phyloP scores from a whole-genome alignment of 768 basidiomycete genomes.

The Suillus occidentalis region DNA sequence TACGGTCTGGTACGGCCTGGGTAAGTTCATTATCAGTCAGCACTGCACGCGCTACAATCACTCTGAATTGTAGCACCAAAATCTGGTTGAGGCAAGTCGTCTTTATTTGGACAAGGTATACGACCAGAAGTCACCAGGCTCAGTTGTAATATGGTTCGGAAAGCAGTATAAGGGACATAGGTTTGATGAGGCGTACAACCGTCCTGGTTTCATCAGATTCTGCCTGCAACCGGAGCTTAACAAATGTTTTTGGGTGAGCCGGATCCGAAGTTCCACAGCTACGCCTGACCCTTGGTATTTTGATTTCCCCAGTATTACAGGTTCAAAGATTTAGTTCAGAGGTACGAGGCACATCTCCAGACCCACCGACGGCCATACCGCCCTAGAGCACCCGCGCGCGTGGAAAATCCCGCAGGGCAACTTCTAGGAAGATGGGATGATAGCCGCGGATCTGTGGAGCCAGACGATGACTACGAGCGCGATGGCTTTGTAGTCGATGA shows the following conservation, averaged over 20 bases:
- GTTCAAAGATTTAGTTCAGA: conserved; percentile 1
- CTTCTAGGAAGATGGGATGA: conserved; percentile 4
- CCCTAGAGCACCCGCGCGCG: background rate
- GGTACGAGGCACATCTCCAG: background rate
- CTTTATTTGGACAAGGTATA: conserved; percentile 17
- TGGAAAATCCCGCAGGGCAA: conserved; percentile 4
- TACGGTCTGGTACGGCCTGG: conserved; percentile 2
- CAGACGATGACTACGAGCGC: background rate
- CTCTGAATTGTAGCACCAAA: conserved; percentile 13
- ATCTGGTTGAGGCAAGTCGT: conserved; percentile 15
- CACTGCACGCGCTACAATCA: background rate
- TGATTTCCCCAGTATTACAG: background rate
- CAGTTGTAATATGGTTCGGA: conserved; percentile 22
- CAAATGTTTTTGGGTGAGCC: background rate
- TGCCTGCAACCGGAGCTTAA: background rate
- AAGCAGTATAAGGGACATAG: conserved; percentile 16
- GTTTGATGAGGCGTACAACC: conserved; percentile 14
- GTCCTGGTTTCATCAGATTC: conserved; percentile 15
- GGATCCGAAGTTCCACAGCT: background rate
- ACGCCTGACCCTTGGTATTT: background rate
- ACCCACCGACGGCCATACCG: background rate
- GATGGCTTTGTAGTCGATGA: conserved; percentile 5
- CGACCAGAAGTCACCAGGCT: conserved; percentile 22
- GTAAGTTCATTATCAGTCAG: background rate
- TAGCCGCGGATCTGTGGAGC: conserved; percentile 1